A percentile compares a stretch with the other conserved stretches of the same genome.
phyloP scores from a whole-genome alignment of 257 asterid genomes.

The Handroanthus guayacan region DNA sequence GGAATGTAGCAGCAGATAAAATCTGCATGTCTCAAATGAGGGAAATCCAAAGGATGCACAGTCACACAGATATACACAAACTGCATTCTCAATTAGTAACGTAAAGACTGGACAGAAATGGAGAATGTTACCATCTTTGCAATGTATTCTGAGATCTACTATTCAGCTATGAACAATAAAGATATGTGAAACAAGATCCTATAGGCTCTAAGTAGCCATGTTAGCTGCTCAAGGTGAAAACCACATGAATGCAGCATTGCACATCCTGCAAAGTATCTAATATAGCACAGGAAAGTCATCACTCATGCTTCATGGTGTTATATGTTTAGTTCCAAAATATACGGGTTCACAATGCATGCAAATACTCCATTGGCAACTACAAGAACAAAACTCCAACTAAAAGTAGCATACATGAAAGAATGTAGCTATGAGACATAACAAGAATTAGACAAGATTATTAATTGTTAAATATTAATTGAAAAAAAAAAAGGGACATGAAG shows the following conservation, averaged over 20 bases:
- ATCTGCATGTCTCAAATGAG: background rate
- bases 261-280: background rate
- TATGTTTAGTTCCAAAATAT: background rate
- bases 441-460: background rate
- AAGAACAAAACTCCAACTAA: background rate
- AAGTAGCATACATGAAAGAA: background rate
- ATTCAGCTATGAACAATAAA: background rate
- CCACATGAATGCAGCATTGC: background rate
- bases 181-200: slow-evolving; percentile 10
- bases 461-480: background rate
- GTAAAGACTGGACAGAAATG: background rate
- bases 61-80: slow-evolving; percentile 1
- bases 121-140: background rate
- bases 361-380: background rate
- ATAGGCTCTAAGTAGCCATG: background rate
- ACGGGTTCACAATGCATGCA: background rate
- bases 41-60: background rate
- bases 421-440: background rate
- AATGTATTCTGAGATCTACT: slow-evolving; percentile 2
- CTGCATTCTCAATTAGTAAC: background rate
- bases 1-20: background rate
- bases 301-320: slow-evolving; percentile 1
- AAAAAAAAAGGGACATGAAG: too few relatives aligned
- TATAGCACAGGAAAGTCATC: background rate
- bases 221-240: slow-evolving; percentile 14